Conservation (phyloP, 768 basidiomycete species). For the Tubosaeta sp. region DNA sequence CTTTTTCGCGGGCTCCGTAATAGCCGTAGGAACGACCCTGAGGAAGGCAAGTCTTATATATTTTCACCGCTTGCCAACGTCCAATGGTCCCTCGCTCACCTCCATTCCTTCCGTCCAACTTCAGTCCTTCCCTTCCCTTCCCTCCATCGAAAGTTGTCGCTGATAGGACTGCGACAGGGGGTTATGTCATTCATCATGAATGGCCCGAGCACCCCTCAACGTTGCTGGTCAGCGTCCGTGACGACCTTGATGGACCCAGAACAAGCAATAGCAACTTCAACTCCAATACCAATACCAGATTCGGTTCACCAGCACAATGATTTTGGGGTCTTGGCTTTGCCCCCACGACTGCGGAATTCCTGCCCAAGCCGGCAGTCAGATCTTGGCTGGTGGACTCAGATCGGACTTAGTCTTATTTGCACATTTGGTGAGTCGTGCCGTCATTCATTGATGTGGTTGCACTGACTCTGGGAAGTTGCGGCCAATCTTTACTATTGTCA, state of each 20-base stretch:
- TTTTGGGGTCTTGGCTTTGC: conserved; percentile 48
- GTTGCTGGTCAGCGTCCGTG: conserved; percentile 15
- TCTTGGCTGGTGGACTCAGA: conserved; percentile 38
- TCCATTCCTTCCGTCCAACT: conserved; percentile 10
- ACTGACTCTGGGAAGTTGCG: conserved; percentile 29
- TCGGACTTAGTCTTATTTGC: conserved; percentile 45
- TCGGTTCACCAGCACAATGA: conserved; percentile 11
- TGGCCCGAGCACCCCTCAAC: conserved; percentile 7
- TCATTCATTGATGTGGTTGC: not conserved
- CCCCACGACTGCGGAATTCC: conserved; percentile 38
- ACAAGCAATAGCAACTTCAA: not conserved
- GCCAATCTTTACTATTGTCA: conserved; percentile 82
- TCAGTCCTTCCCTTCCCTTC: conserved; percentile 15
- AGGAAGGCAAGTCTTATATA: conserved; percentile 5
- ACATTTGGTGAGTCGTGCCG: conserved; percentile 38
- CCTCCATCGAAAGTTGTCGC: not conserved
- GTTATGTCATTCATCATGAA: conserved; percentile 5
- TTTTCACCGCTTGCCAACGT: not conserved
- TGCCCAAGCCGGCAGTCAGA: conserved; percentile 34
- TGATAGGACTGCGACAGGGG: not conserved
- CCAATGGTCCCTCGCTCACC: not conserved
- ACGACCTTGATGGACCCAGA: conserved; percentile 11
- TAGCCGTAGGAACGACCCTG: conserved; percentile 18
- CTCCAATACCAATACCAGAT: not conserved
- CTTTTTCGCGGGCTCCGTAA: conserved; percentile 1